These are phyloP conservation scores for Cyclotella distinguenda DNA, from an alignment of 108 stramenopile species.

Conservation along the genomic window DNA sequence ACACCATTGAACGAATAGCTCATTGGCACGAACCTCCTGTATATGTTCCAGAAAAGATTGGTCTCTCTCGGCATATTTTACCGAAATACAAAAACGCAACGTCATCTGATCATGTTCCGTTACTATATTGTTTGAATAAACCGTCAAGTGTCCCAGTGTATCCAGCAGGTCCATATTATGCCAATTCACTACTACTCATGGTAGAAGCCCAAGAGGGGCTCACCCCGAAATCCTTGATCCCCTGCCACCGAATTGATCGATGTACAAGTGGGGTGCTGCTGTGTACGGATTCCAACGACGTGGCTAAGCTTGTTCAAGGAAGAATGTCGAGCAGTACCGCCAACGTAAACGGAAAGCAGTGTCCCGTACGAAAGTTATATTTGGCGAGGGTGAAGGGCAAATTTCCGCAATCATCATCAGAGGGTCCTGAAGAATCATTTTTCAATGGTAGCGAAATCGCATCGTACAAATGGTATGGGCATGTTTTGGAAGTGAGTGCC, in stretches of 20 bases:
- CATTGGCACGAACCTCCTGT: conserved; percentile 88
- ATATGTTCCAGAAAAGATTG: conserved; percentile 48
- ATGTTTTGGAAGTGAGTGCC: conserved; percentile 59
- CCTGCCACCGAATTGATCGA: conserved; percentile 83
- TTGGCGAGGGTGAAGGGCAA: conserved; percentile 67
- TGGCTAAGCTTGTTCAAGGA: conserved; percentile 64
- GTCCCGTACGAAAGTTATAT: conserved; percentile 64
- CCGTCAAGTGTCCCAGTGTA: conserved; percentile 77
- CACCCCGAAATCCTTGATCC: conserved; percentile 58
- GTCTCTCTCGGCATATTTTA: conserved; percentile 52
- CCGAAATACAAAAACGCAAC: conserved; percentile 15
- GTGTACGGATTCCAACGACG: conserved; percentile 53
- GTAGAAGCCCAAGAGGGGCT: conserved; percentile 76
- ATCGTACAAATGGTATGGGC: conserved; percentile 26
- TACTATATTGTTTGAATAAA: conserved; percentile 70
- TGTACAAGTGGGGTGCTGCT: conserved; percentile 75
- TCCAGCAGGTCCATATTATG: conserved; percentile 80
- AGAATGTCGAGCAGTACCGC: conserved; percentile 17
- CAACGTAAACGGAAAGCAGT: conserved; percentile 10
- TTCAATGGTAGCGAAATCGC: conserved; percentile 9
- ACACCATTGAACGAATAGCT: conserved; percentile 59
- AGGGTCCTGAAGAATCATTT: conserved; percentile 7
- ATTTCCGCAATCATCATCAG: conserved; percentile 37
- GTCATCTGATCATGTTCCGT: conserved; percentile 3
- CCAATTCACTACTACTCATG: conserved; percentile 75